Evolutionary conservation across 2,329 filamentous ascomycete genomes (phyloP).

Genomic region (Triangularia verruculosa): DNA sequence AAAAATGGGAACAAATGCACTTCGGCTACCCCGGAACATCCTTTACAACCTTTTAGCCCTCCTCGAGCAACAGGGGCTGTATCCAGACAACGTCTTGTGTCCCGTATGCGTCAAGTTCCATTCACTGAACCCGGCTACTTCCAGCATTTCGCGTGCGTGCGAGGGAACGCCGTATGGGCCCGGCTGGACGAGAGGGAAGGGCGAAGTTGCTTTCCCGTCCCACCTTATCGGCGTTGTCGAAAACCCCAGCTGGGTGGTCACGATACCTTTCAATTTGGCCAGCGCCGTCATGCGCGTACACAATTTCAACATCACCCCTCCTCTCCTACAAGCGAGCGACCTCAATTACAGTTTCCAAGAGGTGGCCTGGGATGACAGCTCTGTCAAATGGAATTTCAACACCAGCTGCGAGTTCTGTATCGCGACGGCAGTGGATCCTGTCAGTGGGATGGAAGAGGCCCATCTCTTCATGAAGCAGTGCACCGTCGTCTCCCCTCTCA

Average conservation of each 20-base stretch:
- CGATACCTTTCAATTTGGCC: not conserved
- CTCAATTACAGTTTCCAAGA: not conserved
- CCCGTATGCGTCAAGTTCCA: not conserved
- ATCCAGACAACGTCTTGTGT: not conserved
- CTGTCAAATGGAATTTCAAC: not conserved
- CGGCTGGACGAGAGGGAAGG: not conserved
- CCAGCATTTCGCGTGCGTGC: not conserved
- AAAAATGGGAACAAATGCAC: not conserved
- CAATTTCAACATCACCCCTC: not conserved
- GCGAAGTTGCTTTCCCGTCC: not conserved
- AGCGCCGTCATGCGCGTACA: not conserved
- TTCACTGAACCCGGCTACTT: not conserved
- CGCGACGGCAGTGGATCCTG: not conserved
- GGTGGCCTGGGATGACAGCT: not conserved
- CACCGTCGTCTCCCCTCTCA: not conserved
- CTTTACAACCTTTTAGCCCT: not conserved
- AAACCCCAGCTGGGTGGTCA: not conserved
- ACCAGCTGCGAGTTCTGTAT: not conserved
- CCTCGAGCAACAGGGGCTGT: not conserved
- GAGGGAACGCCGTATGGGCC: not conserved
- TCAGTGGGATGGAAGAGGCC: not conserved
- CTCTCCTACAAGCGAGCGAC: not conserved
- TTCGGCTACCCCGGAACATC: not conserved
- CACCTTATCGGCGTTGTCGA: not conserved
- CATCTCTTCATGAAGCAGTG: not conserved